Evolutionary conservation across 176 grass and related monocot genomes (phyloP), one percentile per base, ranked within the genome.

Genomic region (Melocanna baccifera): DNA sequence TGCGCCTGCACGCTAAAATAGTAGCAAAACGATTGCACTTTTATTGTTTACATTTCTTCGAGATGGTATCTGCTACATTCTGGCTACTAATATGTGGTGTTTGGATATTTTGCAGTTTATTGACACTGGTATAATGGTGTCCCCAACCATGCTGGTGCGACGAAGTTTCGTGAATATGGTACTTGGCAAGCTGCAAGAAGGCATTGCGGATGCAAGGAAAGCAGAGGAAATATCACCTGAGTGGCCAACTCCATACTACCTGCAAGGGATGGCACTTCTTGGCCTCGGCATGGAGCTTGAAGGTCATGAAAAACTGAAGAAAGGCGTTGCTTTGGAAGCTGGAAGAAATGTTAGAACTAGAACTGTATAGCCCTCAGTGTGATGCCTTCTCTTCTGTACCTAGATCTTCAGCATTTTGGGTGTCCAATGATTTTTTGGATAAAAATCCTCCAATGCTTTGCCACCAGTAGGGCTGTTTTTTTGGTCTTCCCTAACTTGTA

Each of bases 101-200:
- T 86, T 89, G 36, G 28, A 67, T 64, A 47, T 65, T 84, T 79
- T 86, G 40, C 83, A 94, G 95, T 89, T 97, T 53, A 83, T 94
- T 5, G 86, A 88, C 53, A 80, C 72, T 22, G 95, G 88, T 42
- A 86, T 85, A 25, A 86, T 87, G 58, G 83, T 92, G 50, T 91
- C 90, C 71, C 95, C 90, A 15, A 92, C 90, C 4, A 83, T 97
- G 50, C 71, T 97, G 7, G 90, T n/a, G 25, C 86, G 95, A 7
- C 87, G 92, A 32, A 91, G 92, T 34, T 83, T 97, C 1, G 88
- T 82, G 0, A 89, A 97, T 22, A 73, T 97, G 20, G 86, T 87
- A 22, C 76, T 65, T 23, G 82, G 84, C 53, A 90, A 87, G 75
- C 39, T 86, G 25, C 86, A 97, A 53, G 90, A 94, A 72, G 95